Base-by-base conservation (phyloP, 2,329 filamentous ascomycete genomes). In the Trichophyton mentagrophytes region DNA sequence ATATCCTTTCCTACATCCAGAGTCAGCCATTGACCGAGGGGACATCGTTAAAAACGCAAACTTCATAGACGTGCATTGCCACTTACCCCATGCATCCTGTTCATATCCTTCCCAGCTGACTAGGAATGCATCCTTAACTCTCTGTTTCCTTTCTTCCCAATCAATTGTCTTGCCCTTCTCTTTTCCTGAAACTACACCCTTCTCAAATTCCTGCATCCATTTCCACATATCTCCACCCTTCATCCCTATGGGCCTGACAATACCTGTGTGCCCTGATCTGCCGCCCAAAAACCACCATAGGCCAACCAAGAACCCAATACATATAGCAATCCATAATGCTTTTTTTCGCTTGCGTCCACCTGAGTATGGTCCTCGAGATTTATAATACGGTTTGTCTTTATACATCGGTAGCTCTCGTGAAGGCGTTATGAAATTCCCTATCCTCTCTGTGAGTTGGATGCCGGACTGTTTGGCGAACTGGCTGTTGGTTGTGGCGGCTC, bases 31-130 rank as follows among this genome's bases (percentile, higher is more conserved):
- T 25, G 30, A 58, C 30, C 44, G 44, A n/a, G 22, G 3, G 33
- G 5, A 13, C 27, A 38, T 3, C 49, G 3, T 13, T 59, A 57
- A 63, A 60, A 60, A 57, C 25, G 20, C 13, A 51, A 30, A 27
- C 3, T 38, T 13, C 9, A 51, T 13, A 7, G 15, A 33, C 7
- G 33, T 56, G 33, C 17, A 33, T 56, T 33, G 33, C 47, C 59
- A 79, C 85, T 67, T 82, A 90, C 90, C 93, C 93, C 93, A 99
- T 30, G 87, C 93, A 76, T 97, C 87, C 69, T 89, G 85, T 72
- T 90, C 87, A 73, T 99, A 99, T 6, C 88, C 87, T 71, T 91
- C 87, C 89, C 91, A 99, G 70, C 91, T 96, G 66, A 93, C 77
- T 72, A 87, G 82, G 73, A 99, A 97, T 17, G 89, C 90, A 71